These are phyloP conservation scores for Actinomucor elegans DNA, from an alignment of 371 early-diverging fungal genomes.

Conservation along the genomic window DNA sequence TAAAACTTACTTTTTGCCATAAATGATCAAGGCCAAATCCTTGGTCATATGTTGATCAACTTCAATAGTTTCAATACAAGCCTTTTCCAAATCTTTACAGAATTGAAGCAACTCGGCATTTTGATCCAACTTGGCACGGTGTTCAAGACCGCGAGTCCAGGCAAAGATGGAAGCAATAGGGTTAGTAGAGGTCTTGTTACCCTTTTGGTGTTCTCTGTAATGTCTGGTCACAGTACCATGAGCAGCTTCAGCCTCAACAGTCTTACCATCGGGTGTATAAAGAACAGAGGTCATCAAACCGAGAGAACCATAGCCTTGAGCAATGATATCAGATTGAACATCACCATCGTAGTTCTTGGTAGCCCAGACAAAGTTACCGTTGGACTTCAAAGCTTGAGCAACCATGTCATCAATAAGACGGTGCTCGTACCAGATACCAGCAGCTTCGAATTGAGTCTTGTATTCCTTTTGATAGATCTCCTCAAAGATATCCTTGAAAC, in stretches of 20 bases:
- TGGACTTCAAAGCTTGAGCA: constrained; percentile 90
- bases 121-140: constrained; percentile 87
- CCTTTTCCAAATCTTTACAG: constrained; percentile 71
- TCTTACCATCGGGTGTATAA: constrained; percentile 87
- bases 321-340: constrained; percentile 90
- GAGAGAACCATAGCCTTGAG: constrained; percentile 86
- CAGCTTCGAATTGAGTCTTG: constrained; percentile 62
- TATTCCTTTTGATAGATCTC: constrained; percentile 76
- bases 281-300: constrained; percentile 94
- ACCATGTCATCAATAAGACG: constrained; percentile 96
- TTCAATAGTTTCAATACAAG: constrained; percentile 85
- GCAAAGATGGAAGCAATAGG: constrained; percentile 92
- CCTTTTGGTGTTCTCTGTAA: constrained; percentile 94
- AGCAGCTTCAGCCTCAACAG: constrained; percentile 92
- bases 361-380: constrained; percentile 92
- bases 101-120: constrained; percentile 72
- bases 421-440: constrained; percentile 91
- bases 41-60: constrained; percentile 87
- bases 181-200: constrained; percentile 83
- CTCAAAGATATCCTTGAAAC: constrained; percentile 94
- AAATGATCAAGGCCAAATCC: constrained; percentile 83
- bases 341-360: constrained; percentile 94
- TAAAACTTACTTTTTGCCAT: constrained; percentile 66
- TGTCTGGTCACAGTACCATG: constrained; percentile 96
- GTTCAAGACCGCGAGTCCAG: constrained; percentile 90